Evolutionary conservation across 768 basidiomycete species (phyloP), one percentile per base, ranked within the genome.

Genomic region (Lactifluus rugatus): DNA sequence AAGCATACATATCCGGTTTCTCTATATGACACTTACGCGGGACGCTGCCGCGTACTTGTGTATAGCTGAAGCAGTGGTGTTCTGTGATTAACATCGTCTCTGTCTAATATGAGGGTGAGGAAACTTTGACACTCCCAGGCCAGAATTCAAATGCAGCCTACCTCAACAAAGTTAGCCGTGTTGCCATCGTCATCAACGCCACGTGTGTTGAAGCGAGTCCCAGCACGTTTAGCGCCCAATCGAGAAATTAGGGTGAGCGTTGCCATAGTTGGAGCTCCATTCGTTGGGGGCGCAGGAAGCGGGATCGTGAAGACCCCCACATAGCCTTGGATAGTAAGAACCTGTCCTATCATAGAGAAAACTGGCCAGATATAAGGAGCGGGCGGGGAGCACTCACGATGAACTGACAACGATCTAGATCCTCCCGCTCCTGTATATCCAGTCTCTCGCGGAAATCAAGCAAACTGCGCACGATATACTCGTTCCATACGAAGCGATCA

Each of bases 101-200:
- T 6, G 93, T 95, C 89, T 94, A 66, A 58, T 50, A 31, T n/a
- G 36, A 54, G 21, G 26, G 6, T 51, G 51, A 34, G n/a, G 31
- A 57, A 44, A 16, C 17, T 16, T 8, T 44, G 41, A 46, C 37
- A 13, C 45, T 51, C 32, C 26, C n/a, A 14, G 39, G 26, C 17
- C 21, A 2, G 14, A 5, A 25, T 46, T 25, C 28, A 49, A 25
- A 41, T 63, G 46, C 25, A 23, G 66, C 80, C 54, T 64, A 84
- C 91, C 81, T 99, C 96, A 7, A 95, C 95, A 70, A 96, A 97
- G 68, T 97, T 97, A 32, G 95, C 95, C 31, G 86, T 87, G 68
- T 93, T 85, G 37, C 94, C 93, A 62, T 93, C 89, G 68, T 96
- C 94, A 67, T 97, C 94, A 10, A 98, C 89, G 2, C 95, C 95